Evolutionary conservation across 306 rosid genomes (phyloP).

Genomic region (Citrullus colocynthis): DNA sequence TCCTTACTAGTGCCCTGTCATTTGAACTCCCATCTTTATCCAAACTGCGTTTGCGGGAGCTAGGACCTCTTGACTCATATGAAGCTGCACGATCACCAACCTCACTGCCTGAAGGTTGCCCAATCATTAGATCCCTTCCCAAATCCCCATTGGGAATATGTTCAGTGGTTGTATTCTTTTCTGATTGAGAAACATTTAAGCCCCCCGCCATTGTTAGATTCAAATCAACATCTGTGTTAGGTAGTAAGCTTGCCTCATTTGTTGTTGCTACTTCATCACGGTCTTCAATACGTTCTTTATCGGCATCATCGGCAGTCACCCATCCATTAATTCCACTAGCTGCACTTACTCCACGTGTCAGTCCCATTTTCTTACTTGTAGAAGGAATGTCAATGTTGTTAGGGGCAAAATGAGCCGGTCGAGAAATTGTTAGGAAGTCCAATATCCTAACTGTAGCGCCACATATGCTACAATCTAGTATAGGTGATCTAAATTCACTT

Average conservation of each 20-base stretch:
- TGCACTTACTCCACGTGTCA: constrained; percentile 98
- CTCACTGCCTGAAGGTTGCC: constrained; percentile 96
- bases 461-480: constrained; percentile 91
- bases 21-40: constrained; percentile 87
- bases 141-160: constrained; percentile 60
- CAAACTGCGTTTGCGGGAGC: constrained; percentile 83
- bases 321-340: constrained; percentile 99
- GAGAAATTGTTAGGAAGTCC: constrained; percentile 72
- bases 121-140: constrained; percentile 97
- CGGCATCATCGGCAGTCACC: constrained; percentile 74
- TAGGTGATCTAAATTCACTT: constrained; percentile 59
- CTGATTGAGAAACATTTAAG: constrained; percentile 43
- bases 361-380: constrained; percentile 77
- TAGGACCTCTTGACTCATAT: constrained; percentile 95
- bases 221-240: constrained; percentile 61
- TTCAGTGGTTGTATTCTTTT: constrained; percentile 53
- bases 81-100: constrained; percentile 96
- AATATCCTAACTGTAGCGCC: constrained; percentile 79
- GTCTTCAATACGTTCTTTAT: constrained; percentile 82
- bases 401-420: constrained; percentile 64
- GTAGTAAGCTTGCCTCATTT: constrained; percentile 38
- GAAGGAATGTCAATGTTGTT: constrained; percentile 71
- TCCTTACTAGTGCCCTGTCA: constrained; percentile 52
- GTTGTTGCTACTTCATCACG: constrained; percentile 95
- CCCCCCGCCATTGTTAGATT: constrained; percentile 87